These are phyloP conservation scores for Myxozyma udenii DNA, from an alignment of 805 yeast genomes.

Conservation along the genomic window DNA sequence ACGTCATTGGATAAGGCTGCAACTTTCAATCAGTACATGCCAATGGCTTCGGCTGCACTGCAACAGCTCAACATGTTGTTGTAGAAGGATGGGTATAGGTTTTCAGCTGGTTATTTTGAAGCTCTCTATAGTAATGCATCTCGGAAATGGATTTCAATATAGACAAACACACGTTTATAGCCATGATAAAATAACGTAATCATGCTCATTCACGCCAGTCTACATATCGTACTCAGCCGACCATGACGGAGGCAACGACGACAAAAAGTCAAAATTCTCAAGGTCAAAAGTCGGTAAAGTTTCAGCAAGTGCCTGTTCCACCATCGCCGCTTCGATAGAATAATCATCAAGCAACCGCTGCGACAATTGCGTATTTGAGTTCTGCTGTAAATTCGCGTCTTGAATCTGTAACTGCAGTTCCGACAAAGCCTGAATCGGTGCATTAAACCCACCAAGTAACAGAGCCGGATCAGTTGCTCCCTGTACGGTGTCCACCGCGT, in stretches of 20 bases:
- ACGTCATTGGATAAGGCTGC: constrained; percentile 13
- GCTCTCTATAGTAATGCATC: no score
- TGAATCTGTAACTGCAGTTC: constrained; percentile 1
- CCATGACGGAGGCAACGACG: constrained; percentile 18
- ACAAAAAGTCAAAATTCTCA: constrained; percentile 20
- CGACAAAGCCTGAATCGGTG: not conserved
- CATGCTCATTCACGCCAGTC: no score
- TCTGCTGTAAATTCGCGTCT: not conserved
- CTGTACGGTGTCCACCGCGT: not conserved
- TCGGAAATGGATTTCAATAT: no score
- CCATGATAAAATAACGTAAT: no score
- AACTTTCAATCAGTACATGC: constrained; percentile 12
- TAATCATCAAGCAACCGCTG: constrained; percentile 5
- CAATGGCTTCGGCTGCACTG: constrained; percentile 21
- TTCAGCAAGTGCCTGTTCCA: constrained; percentile 3
- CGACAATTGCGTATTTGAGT: not conserved
- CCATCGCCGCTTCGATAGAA: constrained; percentile 9
- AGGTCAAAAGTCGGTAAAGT: constrained; percentile 11
- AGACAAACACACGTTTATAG: no score
- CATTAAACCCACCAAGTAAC: no score
- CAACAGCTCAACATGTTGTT: constrained; percentile 15
- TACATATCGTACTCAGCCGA: constrained; percentile 11
- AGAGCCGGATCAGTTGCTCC: not conserved
- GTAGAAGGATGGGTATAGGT: no score
- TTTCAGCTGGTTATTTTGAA: no score